Percentiles rank a stretch among this genome's conserved stretches.
Evolutionary conservation across 805 yeast species (phyloP).

Genomic region (Jamesozyma piceae): DNA sequence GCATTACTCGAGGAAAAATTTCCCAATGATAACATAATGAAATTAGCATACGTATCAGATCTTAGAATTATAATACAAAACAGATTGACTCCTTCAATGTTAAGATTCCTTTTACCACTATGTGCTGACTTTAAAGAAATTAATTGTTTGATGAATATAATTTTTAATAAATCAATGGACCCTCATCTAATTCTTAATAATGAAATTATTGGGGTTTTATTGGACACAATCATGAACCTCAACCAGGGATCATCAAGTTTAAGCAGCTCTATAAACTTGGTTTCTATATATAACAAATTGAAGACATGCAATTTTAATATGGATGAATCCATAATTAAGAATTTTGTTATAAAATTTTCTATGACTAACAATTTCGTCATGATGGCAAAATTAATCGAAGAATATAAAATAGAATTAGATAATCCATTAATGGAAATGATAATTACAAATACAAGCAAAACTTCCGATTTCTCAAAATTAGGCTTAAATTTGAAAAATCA

Average conservation of each 20-base stretch:
- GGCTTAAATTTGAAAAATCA: background rate
- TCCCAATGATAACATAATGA: background rate
- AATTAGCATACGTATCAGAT: constrained; percentile 15
- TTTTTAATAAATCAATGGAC: too few relatives aligned
- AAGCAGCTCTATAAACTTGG: too few relatives aligned
- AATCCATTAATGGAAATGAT: too few relatives aligned
- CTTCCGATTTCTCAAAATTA: background rate
- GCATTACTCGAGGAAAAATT: background rate
- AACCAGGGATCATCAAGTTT: too few relatives aligned
- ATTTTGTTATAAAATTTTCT: background rate
- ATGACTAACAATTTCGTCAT: background rate
- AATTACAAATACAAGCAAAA: too few relatives aligned
- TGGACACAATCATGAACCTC: too few relatives aligned
- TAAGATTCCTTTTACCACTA: constrained; percentile 12
- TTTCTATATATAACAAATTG: too few relatives aligned
- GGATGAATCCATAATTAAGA: background rate
- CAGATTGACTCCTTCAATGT: constrained; percentile 8
- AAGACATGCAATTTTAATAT: background rate
- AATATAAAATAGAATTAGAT: background rate
- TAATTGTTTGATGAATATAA: constrained; percentile 9
- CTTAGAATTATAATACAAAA: constrained; percentile 15
- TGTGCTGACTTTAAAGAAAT: constrained; percentile 21
- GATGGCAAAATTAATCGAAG: constrained; percentile 3
- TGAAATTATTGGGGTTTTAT: too few relatives aligned
- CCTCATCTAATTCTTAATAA: too few relatives aligned